Evolutionary conservation across 148 eudicot genomes (phyloP).

Genomic region (Drosera capensis): DNA sequence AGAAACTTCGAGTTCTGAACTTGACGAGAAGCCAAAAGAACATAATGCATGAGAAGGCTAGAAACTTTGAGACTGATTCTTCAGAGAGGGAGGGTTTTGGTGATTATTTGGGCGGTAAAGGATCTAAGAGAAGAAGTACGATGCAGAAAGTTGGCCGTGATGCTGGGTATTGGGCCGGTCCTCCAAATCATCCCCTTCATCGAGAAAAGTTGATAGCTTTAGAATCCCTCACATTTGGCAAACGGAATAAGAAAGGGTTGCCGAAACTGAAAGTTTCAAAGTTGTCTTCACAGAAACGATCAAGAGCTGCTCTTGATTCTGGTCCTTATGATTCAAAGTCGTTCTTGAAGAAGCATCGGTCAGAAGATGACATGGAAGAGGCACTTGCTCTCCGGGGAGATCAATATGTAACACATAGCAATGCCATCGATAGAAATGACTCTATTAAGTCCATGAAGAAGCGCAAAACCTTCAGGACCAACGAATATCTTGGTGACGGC

Average conservation of each 20-base stretch:
- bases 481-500: constrained; percentile 20
- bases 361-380: constrained; percentile 30
- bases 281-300: constrained; percentile 21
- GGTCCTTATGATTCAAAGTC: constrained; percentile 20
- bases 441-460: constrained; percentile 34
- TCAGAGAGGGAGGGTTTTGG: constrained; percentile 51
- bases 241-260: constrained; percentile 40
- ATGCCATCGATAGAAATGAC: constrained; percentile 24
- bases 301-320: constrained; percentile 15
- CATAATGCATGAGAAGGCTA: constrained; percentile 63
- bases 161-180: constrained; percentile 16
- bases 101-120: constrained; percentile 40
- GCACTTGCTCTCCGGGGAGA: constrained; percentile 32
- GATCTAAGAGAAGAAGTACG: constrained; percentile 30
- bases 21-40: constrained; percentile 65
- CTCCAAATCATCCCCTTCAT: constrained; percentile 23
- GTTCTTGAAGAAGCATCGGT: constrained; percentile 22
- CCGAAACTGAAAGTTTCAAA: constrained; percentile 34
- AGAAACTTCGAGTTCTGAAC: constrained; percentile 77
- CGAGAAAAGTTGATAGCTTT: constrained; percentile 18
- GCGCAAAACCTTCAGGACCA: constrained; percentile 27
- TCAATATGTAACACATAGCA: constrained; percentile 18
- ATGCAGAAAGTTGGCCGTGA: constrained; percentile 25
- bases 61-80: constrained; percentile 42
- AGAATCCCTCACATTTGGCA: constrained; percentile 23